phyloP scores from a whole-genome alignment of 345 rosid species.

The Diplotaxis tenuifolia region DNA sequence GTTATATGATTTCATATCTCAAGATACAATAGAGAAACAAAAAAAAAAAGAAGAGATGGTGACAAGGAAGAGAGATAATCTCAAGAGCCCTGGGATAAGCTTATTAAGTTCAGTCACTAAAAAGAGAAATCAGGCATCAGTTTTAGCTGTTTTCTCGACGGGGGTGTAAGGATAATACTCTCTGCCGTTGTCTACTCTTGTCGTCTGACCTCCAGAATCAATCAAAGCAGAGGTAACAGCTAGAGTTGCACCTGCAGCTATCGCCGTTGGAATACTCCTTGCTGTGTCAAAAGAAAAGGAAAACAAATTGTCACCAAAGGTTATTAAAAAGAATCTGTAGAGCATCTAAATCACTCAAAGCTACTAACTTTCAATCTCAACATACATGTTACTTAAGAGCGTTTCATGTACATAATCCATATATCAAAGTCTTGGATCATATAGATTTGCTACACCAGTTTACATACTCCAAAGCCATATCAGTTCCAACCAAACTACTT shows the following conservation, averaged over 20 bases:
- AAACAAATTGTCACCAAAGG: background rate
- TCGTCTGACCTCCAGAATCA: slow-evolving; percentile 92
- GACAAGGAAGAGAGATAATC: slow-evolving; percentile 14
- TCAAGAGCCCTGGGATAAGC: slow-evolving; percentile 13
- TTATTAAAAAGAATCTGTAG: background rate
- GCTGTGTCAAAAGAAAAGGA: slow-evolving; percentile 43
- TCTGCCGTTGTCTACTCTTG: slow-evolving; percentile 81
- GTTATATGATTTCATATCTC: slow-evolving; percentile 44
- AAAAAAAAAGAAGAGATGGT: background rate
- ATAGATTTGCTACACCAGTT: background rate
- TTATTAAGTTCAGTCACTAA: slow-evolving; percentile 11
- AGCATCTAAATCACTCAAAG: background rate
- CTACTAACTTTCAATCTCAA: background rate
- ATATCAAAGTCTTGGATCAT: slow-evolving; percentile 1
- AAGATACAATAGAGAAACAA: slow-evolving; percentile 34
- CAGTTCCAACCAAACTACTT: slow-evolving; percentile 10
- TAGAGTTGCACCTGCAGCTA: slow-evolving; percentile 83
- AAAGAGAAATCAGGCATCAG: slow-evolving; percentile 45
- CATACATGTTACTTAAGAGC: background rate
- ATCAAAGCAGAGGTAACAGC: slow-evolving; percentile 81
- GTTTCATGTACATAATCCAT: background rate
- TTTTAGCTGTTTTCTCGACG: slow-evolving; percentile 70
- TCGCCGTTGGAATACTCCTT: slow-evolving; percentile 76
- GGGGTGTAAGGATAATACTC: slow-evolving; percentile 84
- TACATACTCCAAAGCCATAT: background rate